These are phyloP conservation scores for Bothriochloa decipiens DNA, from an alignment of 176 grass and related monocot species.

Conservation along the genomic window DNA sequence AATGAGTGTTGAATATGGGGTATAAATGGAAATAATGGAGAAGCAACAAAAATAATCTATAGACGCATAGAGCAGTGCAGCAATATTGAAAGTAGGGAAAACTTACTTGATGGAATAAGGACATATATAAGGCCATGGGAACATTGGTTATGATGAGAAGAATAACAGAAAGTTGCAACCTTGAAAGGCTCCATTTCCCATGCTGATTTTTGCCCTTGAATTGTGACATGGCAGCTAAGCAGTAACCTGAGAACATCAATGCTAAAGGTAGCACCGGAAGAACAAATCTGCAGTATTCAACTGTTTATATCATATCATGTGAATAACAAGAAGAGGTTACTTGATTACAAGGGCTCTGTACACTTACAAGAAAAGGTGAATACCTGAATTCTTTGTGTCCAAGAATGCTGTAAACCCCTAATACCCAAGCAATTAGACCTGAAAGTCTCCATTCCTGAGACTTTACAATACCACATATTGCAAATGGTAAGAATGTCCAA, in stretches of 20 bases:
- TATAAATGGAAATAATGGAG: conserved; percentile 10
- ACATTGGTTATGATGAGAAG: conserved; percentile 79
- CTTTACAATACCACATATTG: conserved; percentile 63
- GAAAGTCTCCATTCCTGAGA: conserved; percentile 79
- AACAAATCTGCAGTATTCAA: conserved; percentile 75
- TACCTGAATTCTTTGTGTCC: conserved; percentile 99
- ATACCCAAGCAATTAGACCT: conserved; percentile 83
- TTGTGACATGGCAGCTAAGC: conserved; percentile 63
- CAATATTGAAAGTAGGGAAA: conserved; percentile 5
- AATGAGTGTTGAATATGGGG: conserved; percentile 30
- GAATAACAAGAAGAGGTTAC: not conserved
- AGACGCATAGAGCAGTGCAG: conserved; percentile 1
- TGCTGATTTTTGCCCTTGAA: conserved; percentile 42
- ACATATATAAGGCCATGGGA: conserved; percentile 93
- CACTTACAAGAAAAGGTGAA: conserved; percentile 31
- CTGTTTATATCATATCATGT: conserved; percentile 20
- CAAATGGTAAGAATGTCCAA: conserved; percentile 85
- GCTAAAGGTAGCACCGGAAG: conserved; percentile 85
- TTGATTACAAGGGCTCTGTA: conserved; percentile 18
- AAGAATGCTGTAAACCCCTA: conserved; percentile 89
- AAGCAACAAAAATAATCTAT: conserved; percentile 6
- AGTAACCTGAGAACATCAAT: conserved; percentile 88
- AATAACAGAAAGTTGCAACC: conserved; percentile 59
- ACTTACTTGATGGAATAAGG: conserved; percentile 80
- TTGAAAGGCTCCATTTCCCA: conserved; percentile 35